Percentiles rank a stretch among this genome's conserved stretches.
These are phyloP conservation scores for Sugiyamaella mastotermitis DNA, from an alignment of 805 yeast species.

Conservation along the genomic window DNA sequence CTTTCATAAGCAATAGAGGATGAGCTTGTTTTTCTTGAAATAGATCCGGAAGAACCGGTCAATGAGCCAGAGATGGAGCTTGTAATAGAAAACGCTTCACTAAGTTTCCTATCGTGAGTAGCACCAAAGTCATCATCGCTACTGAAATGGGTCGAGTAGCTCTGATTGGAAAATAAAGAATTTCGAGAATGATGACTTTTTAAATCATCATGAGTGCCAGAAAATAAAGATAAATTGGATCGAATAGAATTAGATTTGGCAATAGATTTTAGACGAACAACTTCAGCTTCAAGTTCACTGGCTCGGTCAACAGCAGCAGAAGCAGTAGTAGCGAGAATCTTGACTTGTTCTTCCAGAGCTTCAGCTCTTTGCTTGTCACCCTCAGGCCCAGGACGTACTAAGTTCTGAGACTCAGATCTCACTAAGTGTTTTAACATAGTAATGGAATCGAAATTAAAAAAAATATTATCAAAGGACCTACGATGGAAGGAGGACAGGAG, in stretches of 20 bases:
- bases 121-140: not conserved
- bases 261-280: constrained; percentile 9
- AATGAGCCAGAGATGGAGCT: too few species aligned
- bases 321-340: constrained; percentile 20
- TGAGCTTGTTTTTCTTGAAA: not conserved
- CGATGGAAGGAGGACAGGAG: not conserved
- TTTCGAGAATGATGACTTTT: constrained; percentile 5
- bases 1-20: not conserved
- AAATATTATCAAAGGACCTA: not conserved
- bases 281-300: constrained; percentile 20
- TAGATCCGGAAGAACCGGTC: not conserved
- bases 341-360: constrained; percentile 22
- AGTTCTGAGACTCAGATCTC: constrained; percentile 6
- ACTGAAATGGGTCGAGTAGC: not conserved
- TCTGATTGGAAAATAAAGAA: constrained; percentile 9
- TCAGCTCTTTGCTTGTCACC: constrained; percentile 21
- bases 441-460: not conserved
- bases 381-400: constrained; percentile 21
- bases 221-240: constrained; percentile 4
- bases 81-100: too few species aligned
- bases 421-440: constrained; percentile 1
- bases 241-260: not conserved
- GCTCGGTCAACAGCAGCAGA: constrained; percentile 22
- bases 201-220: not conserved
- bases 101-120: too few species aligned